Evolutionary conservation across 257 asterid species (phyloP).

Genomic region (Misopates orontium): DNA sequence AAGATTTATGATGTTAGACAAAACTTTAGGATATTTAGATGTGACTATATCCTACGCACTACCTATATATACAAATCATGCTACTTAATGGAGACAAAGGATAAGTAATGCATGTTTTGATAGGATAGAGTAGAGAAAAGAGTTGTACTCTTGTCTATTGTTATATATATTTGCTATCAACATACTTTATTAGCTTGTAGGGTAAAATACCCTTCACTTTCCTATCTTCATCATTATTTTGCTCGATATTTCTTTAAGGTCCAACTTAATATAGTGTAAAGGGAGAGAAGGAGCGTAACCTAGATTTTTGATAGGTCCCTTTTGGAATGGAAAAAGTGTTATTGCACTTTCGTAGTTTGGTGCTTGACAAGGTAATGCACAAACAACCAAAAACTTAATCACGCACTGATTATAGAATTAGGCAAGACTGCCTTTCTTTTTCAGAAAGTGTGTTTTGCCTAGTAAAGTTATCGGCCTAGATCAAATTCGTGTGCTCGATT

Average conservation of each 20-base stretch:
- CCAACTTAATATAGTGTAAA: slow-evolving; percentile 43
- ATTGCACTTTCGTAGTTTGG: slow-evolving; percentile 34
- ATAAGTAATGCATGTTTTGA: background rate
- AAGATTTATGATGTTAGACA: too few species aligned
- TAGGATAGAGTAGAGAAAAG: slow-evolving; percentile 17
- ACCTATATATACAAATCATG: too few species aligned
- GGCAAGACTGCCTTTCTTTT: slow-evolving; percentile 26
- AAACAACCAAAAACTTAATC: slow-evolving; percentile 50
- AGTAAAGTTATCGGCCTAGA: slow-evolving; percentile 24
- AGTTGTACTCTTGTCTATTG: slow-evolving; percentile 23
- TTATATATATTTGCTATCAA: slow-evolving; percentile 9
- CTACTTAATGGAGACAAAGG: background rate
- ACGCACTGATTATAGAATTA: slow-evolving; percentile 37
- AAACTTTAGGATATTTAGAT: too few species aligned
- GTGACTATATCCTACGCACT: too few species aligned
- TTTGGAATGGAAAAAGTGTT: too few species aligned
- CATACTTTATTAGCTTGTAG: slow-evolving; percentile 38
- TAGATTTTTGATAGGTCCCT: slow-evolving; percentile 38
- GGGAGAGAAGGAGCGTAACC: slow-evolving; percentile 57
- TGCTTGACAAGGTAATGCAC: slow-evolving; percentile 48
- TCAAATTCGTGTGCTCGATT: slow-evolving; percentile 1
- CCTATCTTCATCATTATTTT: slow-evolving; percentile 40
- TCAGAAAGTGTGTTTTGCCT: slow-evolving; percentile 29
- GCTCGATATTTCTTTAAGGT: slow-evolving; percentile 36
- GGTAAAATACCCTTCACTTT: slow-evolving; percentile 45